Percentiles rank a stretch among this genome's conserved stretches.
Conservation (phyloP, 2,329 filamentous ascomycete genomes). For the Trichophyton simii region DNA sequence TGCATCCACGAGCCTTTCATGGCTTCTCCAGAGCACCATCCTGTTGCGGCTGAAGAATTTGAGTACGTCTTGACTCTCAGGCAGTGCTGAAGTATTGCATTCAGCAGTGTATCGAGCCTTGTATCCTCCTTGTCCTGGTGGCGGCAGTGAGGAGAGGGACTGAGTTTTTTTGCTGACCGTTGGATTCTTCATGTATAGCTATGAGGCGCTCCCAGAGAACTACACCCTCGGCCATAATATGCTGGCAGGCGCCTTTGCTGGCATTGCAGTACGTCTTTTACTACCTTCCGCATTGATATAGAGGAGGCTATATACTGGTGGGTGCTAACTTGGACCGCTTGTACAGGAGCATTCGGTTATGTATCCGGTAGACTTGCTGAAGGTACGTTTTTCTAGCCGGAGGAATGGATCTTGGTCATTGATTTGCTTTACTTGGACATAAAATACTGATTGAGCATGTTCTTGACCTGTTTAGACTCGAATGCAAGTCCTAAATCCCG, state of each 20-base stretch:
- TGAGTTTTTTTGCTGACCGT: constrained; percentile 5
- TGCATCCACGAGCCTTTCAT: constrained; percentile 28
- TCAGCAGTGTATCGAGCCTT: background rate
- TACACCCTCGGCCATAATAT: constrained; percentile 92
- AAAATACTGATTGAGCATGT: constrained; percentile 3
- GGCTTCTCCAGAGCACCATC: constrained; percentile 26
- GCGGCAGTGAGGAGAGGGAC: background rate
- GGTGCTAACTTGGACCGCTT: constrained; percentile 13
- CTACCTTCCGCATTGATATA: background rate
- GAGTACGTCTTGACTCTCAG: constrained; percentile 28
- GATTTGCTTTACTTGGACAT: background rate
- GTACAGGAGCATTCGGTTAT: constrained; percentile 89
- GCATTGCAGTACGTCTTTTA: constrained; percentile 64
- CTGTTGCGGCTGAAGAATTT: constrained; percentile 33
- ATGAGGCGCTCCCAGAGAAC: constrained; percentile 87
- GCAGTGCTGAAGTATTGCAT: background rate
- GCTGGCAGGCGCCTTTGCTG: constrained; percentile 89
- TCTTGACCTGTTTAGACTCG: constrained; percentile 53
- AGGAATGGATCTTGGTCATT: background rate
- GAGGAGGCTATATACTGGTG: constrained; percentile 8
- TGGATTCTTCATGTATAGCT: constrained; percentile 38
- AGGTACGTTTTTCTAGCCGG: constrained; percentile 46
- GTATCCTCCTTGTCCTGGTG: background rate
- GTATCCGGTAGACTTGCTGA: constrained; percentile 96
- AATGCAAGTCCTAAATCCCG: constrained; percentile 91